Percentiles rank a stretch among this genome's conserved stretches.
Evolutionary conservation across 2,329 filamentous ascomycete genomes (phyloP).

Genomic region (Teratosphaeria nubilosa): DNA sequence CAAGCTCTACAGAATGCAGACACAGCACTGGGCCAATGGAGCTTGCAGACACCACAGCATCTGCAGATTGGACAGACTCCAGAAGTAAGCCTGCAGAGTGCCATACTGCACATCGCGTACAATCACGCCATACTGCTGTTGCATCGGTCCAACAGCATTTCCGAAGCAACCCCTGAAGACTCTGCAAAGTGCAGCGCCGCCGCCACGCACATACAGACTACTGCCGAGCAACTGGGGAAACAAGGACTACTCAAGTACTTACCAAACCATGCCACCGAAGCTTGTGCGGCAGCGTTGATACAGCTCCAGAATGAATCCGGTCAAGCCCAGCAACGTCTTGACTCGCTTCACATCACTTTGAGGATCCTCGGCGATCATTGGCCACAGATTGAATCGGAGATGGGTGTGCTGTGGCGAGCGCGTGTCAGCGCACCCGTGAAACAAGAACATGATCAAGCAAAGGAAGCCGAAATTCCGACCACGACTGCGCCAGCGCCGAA

Average conservation of each 20-base stretch:
- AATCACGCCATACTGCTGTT: background rate
- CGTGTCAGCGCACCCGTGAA: background rate
- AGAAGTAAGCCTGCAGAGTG: background rate
- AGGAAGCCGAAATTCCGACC: background rate
- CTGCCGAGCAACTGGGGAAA: background rate
- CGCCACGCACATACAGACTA: background rate
- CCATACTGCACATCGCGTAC: background rate
- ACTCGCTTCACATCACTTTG: background rate
- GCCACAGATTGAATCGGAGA: background rate
- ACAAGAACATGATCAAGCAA: background rate
- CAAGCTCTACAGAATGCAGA: background rate
- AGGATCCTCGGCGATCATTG: background rate
- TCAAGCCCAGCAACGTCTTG: background rate
- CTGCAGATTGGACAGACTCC: background rate
- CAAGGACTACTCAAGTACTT: background rate
- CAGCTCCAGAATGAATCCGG: background rate
- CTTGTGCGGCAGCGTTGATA: background rate
- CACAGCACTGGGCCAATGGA: background rate
- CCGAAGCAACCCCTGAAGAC: background rate
- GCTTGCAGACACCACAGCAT: background rate
- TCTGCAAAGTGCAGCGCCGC: background rate
- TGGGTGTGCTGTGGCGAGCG: background rate
- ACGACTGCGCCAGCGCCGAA: background rate
- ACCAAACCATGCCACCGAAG: background rate
- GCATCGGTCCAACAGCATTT: background rate